Percentiles rank a stretch among this genome's conserved stretches.
These are phyloP conservation scores for Nepenthes alata DNA, from an alignment of 179 eudicot genomes.

Conservation along the genomic window DNA sequence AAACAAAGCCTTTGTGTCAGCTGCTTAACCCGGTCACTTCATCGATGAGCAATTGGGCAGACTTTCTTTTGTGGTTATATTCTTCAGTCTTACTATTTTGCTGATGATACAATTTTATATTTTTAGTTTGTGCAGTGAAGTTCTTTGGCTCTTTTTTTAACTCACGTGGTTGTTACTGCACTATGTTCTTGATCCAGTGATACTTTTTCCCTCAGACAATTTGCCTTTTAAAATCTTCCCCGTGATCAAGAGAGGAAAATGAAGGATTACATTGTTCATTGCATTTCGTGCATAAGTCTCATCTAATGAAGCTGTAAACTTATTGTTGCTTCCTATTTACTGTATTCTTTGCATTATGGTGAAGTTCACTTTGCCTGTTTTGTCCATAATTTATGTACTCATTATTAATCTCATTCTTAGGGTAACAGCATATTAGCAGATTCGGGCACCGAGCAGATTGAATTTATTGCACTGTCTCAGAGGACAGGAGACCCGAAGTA, in stretches of 20 bases:
- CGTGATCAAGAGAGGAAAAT: too few relatives aligned
- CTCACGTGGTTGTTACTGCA: neutral
- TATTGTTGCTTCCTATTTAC: neutral
- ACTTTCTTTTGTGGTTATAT: neutral
- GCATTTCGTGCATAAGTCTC: too few relatives aligned
- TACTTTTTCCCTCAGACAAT: neutral
- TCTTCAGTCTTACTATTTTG: neutral
- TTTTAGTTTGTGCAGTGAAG: neutral
- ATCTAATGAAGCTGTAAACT: too few relatives aligned
- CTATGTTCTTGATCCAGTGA: neutral
- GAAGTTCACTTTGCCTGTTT: neutral
- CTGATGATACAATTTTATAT: neutral
- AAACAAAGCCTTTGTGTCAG: neutral
- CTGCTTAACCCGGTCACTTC: neutral
- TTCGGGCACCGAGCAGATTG: constrained; percentile 98
- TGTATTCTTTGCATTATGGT: neutral
- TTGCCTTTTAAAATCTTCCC: too few relatives aligned
- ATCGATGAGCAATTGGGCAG: neutral
- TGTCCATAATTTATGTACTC: too few relatives aligned
- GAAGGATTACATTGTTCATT: too few relatives aligned
- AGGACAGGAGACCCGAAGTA: constrained; percentile 95
- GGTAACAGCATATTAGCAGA: constrained; percentile 94
- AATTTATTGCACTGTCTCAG: constrained; percentile 97
- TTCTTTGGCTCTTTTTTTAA: neutral
- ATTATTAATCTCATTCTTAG: constrained; percentile 20